phyloP scores from a whole-genome alignment of 148 eudicot species.

The Beta vulgaris region DNA sequence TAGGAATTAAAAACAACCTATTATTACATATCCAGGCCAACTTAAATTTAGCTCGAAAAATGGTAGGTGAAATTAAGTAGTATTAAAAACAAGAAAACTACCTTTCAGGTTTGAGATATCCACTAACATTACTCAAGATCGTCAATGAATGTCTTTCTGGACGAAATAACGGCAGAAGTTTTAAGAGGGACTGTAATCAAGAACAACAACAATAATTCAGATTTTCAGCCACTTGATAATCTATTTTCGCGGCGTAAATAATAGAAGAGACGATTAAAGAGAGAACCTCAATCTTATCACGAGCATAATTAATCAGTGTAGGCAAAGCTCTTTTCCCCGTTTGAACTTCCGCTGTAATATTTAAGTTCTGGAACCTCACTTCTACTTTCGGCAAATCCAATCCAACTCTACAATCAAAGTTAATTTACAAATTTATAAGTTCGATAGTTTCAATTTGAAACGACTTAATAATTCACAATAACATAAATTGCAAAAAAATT shows the following conservation, averaged over 20 bases:
- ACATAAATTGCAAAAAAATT: no score
- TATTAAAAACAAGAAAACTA: conserved; percentile 14
- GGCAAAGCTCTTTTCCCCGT: conserved; percentile 89
- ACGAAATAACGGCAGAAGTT: conserved; percentile 45
- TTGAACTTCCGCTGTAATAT: conserved; percentile 54
- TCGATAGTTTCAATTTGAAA: no score
- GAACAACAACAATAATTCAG: background rate
- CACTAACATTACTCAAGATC: conserved; percentile 63
- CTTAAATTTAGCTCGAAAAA: no score
- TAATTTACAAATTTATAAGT: no score
- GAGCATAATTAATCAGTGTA: conserved; percentile 57
- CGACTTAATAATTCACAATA: no score
- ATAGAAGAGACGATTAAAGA: background rate
- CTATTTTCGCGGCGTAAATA: no score
- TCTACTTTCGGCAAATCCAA: conserved; percentile 73
- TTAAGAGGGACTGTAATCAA: conserved; percentile 44
- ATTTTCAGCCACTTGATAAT: background rate
- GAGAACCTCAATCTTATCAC: conserved; percentile 69
- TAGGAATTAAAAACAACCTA: background rate
- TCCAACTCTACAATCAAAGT: conserved; percentile 56
- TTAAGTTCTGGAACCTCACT: conserved; percentile 65
- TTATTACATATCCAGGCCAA: background rate
- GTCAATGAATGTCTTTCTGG: conserved; percentile 52
- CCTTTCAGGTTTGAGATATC: conserved; percentile 83
- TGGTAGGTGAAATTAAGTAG: background rate